Percentiles rank a stretch among this genome's conserved stretches.
phyloP scores from a whole-genome alignment of 2,329 filamentous ascomycete species.

The Harringtonia lauricola region DNA sequence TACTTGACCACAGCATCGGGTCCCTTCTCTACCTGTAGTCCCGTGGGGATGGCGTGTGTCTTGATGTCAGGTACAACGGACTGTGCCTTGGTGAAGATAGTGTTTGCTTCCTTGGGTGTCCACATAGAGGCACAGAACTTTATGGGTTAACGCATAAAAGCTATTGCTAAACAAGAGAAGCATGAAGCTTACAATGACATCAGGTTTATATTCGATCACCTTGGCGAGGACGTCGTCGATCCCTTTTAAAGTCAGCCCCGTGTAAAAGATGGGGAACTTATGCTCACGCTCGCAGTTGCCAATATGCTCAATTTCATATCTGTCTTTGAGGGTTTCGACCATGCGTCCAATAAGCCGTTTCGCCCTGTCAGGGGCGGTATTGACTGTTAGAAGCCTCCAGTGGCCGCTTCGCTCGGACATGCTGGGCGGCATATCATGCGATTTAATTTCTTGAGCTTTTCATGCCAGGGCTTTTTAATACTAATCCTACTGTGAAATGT shows the following conservation, averaged over 20 bases:
- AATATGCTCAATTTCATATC: slow-evolving; percentile 50
- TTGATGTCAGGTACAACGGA: slow-evolving; percentile 33
- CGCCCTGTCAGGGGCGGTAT: slow-evolving; percentile 55
- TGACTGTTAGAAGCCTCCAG: slow-evolving; percentile 48
- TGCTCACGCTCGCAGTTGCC: slow-evolving; percentile 48
- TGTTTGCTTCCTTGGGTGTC: slow-evolving; percentile 32
- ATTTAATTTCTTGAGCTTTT: too few species aligned
- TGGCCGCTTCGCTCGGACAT: neutral
- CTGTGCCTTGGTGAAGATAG: slow-evolving; percentile 32
- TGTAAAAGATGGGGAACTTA: neutral
- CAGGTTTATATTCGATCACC: slow-evolving; percentile 13
- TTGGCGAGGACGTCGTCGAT: slow-evolving; percentile 42
- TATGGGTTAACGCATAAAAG: neutral
- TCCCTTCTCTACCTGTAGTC: slow-evolving; percentile 39
- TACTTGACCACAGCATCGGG: slow-evolving; percentile 43
- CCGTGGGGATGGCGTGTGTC: slow-evolving; percentile 40
- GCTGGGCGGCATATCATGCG: neutral
- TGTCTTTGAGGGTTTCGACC: slow-evolving; percentile 48
- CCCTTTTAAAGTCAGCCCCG: slow-evolving; percentile 17
- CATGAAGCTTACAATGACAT: slow-evolving; percentile 16
- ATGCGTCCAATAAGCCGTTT: slow-evolving; percentile 50
- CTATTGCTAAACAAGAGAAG: neutral
- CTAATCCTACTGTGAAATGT: too few species aligned
- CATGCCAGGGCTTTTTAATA: too few species aligned
- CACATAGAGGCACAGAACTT: slow-evolving; percentile 50